Evolutionary conservation across 345 rosid species (phyloP).

Genomic region (Sapria himalayana): DNA sequence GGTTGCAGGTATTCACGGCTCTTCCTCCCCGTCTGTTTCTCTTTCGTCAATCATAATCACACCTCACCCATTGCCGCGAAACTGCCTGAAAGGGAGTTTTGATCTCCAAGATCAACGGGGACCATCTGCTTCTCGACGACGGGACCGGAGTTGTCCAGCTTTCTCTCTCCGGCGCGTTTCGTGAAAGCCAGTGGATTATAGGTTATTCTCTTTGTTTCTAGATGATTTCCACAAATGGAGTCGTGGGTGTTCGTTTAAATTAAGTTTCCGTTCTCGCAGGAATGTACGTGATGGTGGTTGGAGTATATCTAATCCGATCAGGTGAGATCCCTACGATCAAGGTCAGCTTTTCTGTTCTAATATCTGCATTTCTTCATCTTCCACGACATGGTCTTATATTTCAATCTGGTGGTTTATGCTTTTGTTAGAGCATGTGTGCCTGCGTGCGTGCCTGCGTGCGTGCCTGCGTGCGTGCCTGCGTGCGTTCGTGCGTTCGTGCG

Average conservation of each 20-base stretch:
- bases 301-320: conserved; percentile 23
- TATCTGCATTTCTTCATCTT: no score
- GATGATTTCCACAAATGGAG: no score
- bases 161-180: conserved; percentile 34
- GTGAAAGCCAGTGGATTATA: conserved; percentile 35
- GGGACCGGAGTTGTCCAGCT: conserved; percentile 57
- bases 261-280: no score
- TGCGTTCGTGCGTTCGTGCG: no score
- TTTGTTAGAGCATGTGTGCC: no score
- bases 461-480: no score
- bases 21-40: background rate
- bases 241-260: no score
- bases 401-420: no score
- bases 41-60: background rate
- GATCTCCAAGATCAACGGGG: conserved; percentile 18
- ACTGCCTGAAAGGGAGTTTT: conserved; percentile 83
- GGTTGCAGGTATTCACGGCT: conserved; percentile 42
- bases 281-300: conserved; percentile 74
- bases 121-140: conserved; percentile 45
- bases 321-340: conserved; percentile 37
- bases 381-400: no score
- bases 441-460: no score
- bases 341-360: conserved; percentile 17
- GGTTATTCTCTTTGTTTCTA: conserved; percentile 14
- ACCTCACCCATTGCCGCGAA: conserved; percentile 1